phyloP scores from a whole-genome alignment of 2,329 filamentous ascomycete species.

The Aspergillus sp. region DNA sequence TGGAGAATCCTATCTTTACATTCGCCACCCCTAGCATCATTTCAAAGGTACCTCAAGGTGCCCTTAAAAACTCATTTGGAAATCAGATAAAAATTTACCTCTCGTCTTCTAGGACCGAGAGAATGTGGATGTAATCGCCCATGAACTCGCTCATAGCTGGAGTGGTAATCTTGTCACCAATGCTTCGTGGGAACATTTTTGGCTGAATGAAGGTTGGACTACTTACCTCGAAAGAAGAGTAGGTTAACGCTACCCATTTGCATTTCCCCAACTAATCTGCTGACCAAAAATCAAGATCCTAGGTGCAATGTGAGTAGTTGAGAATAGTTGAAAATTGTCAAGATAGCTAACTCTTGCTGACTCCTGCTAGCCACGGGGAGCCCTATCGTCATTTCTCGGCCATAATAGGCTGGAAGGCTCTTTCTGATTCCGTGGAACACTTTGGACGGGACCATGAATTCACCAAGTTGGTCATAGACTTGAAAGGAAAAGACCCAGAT shows the following conservation, averaged over 20 bases:
- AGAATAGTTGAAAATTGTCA: neutral
- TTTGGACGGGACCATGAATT: slow-evolving; percentile 83
- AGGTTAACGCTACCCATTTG: slow-evolving; percentile 7
- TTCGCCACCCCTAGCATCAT: slow-evolving; percentile 94
- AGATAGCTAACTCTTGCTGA: neutral
- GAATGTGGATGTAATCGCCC: slow-evolving; percentile 94
- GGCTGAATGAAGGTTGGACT: slow-evolving; percentile 78
- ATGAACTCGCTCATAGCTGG: slow-evolving; percentile 72
- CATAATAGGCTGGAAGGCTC: slow-evolving; percentile 90
- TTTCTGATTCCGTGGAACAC: slow-evolving; percentile 70
- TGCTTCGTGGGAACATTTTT: slow-evolving; percentile 49
- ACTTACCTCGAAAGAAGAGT: slow-evolving; percentile 80
- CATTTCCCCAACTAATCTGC: slow-evolving; percentile 1
- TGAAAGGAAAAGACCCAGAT: slow-evolving; percentile 88
- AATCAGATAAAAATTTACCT: neutral
- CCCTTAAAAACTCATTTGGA: neutral
- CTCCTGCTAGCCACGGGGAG: slow-evolving; percentile 61
- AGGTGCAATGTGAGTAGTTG: slow-evolving; percentile 30
- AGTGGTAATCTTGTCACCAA: slow-evolving; percentile 67
- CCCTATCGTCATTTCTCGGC: slow-evolving; percentile 86
- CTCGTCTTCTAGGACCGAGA: slow-evolving; percentile 54
- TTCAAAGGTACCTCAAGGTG: slow-evolving; percentile 51
- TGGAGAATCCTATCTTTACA: slow-evolving; percentile 87
- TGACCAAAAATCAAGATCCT: slow-evolving; percentile 27
- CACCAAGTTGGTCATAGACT: slow-evolving; percentile 80